Evolutionary conservation across 306 rosid genomes (phyloP).

Genomic region (Prunus mume): DNA sequence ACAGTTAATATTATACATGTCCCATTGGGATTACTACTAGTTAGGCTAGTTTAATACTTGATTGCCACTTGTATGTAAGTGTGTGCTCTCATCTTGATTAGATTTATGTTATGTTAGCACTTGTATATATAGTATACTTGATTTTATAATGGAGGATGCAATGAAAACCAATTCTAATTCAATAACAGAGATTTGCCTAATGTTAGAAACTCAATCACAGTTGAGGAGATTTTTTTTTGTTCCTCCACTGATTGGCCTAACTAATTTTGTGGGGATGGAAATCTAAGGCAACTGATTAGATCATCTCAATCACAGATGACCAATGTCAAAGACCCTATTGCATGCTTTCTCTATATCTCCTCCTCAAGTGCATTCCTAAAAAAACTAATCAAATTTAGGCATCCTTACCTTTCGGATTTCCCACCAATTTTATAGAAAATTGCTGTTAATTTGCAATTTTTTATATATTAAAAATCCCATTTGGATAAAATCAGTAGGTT

Average conservation of each 20-base stretch:
- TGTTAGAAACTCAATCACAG: too few relatives aligned
- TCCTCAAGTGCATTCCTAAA: neutral
- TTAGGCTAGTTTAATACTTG: too few relatives aligned
- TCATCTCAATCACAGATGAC: neutral
- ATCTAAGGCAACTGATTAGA: neutral
- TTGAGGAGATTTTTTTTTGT: neutral
- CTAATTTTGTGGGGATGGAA: neutral
- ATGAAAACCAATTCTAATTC: too few relatives aligned
- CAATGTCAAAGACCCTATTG: neutral
- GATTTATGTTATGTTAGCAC: too few relatives aligned
- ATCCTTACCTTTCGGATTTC: neutral
- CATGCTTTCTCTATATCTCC: slow-evolving; percentile 5
- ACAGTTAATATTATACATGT: too few relatives aligned
- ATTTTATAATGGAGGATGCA: too few relatives aligned
- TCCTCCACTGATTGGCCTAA: neutral
- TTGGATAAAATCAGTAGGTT: slow-evolving; percentile 20
- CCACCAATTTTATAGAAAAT: neutral
- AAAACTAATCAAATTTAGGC: neutral
- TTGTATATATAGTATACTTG: too few relatives aligned
- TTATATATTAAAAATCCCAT: neutral
- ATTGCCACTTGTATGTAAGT: too few relatives aligned
- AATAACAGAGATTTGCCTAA: too few relatives aligned
- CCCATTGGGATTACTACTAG: too few relatives aligned
- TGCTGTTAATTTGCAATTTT: slow-evolving; percentile 20
- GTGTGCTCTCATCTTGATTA: too few relatives aligned